Conservation (phyloP, 371 early-diverging fungal species). For the Saksenaea oblongispora region DNA sequence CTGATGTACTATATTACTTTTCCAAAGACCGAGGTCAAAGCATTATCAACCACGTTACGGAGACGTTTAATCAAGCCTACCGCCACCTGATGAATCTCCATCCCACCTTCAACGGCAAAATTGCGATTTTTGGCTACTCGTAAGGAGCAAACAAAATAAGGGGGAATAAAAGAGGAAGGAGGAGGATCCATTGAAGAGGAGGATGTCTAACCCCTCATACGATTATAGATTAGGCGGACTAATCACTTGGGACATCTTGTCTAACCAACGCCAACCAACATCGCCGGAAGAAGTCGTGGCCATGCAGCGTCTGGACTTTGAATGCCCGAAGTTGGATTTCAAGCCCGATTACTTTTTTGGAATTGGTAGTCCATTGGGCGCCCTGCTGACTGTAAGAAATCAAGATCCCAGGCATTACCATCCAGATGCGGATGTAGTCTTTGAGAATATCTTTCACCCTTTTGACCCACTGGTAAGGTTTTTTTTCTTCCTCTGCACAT, state of each 20-base stretch:
- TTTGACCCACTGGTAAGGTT: conserved; percentile 58
- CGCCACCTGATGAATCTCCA: conserved; percentile 47
- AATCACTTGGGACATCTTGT: conserved; percentile 65
- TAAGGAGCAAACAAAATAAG: conserved; percentile 11
- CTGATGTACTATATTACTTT: conserved; percentile 66
- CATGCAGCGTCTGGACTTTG: conserved; percentile 40
- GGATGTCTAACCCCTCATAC: neutral
- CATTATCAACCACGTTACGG: conserved; percentile 57
- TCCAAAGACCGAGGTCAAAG: conserved; percentile 53
- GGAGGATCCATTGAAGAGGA: conserved; percentile 2
- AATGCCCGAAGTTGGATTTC: conserved; percentile 53
- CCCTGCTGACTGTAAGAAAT: conserved; percentile 61
- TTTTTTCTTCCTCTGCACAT: neutral
- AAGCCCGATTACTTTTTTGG: conserved; percentile 57
- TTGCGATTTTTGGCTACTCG: conserved; percentile 64
- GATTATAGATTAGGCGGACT: conserved; percentile 56
- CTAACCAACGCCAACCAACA: conserved; percentile 35
- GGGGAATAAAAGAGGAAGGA: neutral
- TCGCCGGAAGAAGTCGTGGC: conserved; percentile 19
- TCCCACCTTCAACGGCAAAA: conserved; percentile 60
- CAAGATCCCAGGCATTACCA: conserved; percentile 52
- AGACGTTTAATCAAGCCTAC: conserved; percentile 55
- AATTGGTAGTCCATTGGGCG: conserved; percentile 65
- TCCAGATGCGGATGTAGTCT: conserved; percentile 47
- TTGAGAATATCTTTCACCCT: conserved; percentile 69